Evolutionary conservation across 2,329 filamentous ascomycete genomes (phyloP).

Genomic region (Penicillium sp.): DNA sequence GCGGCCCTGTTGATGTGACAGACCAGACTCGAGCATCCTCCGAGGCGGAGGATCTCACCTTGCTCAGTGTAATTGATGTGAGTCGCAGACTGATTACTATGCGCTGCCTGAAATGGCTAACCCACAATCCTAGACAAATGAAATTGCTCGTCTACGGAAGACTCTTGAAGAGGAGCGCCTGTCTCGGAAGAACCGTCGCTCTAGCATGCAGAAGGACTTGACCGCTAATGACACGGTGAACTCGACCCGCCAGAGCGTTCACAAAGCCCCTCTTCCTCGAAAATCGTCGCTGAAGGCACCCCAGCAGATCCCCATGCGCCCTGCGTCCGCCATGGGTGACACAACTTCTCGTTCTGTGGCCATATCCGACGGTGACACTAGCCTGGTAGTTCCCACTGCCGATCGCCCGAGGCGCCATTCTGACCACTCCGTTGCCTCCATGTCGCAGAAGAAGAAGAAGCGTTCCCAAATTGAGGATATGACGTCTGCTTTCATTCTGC

Average conservation of each 20-base stretch:
- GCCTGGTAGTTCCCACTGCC: slow-evolving; percentile 25
- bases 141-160: slow-evolving; percentile 55
- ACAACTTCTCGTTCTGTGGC: slow-evolving; percentile 32
- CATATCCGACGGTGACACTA: slow-evolving; percentile 30
- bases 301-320: slow-evolving; percentile 35
- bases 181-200: slow-evolving; percentile 42
- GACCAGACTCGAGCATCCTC: slow-evolving; percentile 29
- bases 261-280: slow-evolving; percentile 42
- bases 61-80: slow-evolving; percentile 55
- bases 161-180: slow-evolving; percentile 55
- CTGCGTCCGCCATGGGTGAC: slow-evolving; percentile 37
- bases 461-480: slow-evolving; percentile 52
- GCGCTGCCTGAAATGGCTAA: slow-evolving; percentile 1
- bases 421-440: slow-evolving; percentile 50
- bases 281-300: slow-evolving; percentile 57
- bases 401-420: slow-evolving; percentile 39
- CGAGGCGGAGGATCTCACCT: slow-evolving; percentile 46
- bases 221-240: slow-evolving; percentile 41
- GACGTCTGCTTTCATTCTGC: slow-evolving; percentile 64
- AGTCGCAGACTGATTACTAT: slow-evolving; percentile 13
- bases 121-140: slow-evolving; percentile 34
- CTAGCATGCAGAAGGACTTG: slow-evolving; percentile 29
- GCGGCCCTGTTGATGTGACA: slow-evolving; percentile 31
- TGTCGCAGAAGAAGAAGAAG: slow-evolving; percentile 50
- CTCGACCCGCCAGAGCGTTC: slow-evolving; percentile 37